A percentile compares a stretch with the other conserved stretches of the same genome.
Conservation (phyloP, 1,284 basidiomycete species). For the Dichomitus squalens region DNA sequence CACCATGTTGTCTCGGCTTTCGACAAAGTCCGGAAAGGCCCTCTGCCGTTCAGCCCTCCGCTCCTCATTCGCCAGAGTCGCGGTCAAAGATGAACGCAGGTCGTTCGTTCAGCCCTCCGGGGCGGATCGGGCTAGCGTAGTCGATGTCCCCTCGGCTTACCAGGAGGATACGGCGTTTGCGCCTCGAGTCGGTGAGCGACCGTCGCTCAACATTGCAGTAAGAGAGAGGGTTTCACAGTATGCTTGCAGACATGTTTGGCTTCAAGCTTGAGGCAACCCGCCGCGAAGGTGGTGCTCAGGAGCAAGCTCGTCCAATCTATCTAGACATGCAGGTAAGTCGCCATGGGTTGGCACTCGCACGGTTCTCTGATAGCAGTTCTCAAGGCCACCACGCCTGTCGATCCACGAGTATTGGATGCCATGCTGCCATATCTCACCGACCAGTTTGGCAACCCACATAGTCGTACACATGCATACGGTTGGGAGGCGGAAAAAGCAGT, state of each 20-base stretch:
- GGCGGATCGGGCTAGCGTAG: constrained; percentile 77
- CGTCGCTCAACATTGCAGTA: not conserved
- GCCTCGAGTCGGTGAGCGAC: constrained; percentile 63
- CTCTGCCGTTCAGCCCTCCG: constrained; percentile 37
- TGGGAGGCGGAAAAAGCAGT: constrained; percentile 98
- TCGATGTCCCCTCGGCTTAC: constrained; percentile 75
- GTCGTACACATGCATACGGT: constrained; percentile 97
- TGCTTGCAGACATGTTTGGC: constrained; percentile 77
- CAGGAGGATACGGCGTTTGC: constrained; percentile 71
- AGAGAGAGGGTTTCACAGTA: not conserved
- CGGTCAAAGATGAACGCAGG: constrained; percentile 35
- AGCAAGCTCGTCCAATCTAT: constrained; percentile 86
- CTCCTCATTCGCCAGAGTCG: constrained; percentile 20
- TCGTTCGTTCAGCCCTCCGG: constrained; percentile 76
- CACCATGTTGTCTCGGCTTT: constrained; percentile 59
- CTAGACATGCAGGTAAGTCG: constrained; percentile 87
- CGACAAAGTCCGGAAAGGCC: constrained; percentile 47
- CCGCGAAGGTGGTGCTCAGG: constrained; percentile 62
- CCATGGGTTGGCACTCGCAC: not conserved
- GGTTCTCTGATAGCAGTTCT: not conserved
- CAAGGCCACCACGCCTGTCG: constrained; percentile 95
- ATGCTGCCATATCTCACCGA: constrained; percentile 98
- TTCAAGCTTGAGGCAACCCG: constrained; percentile 80
- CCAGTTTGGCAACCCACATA: constrained; percentile 98
- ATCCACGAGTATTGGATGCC: constrained; percentile 95